Base-by-base conservation (phyloP, 2,329 filamentous ascomycete genomes). In the Plenodomus lindquistii region DNA sequence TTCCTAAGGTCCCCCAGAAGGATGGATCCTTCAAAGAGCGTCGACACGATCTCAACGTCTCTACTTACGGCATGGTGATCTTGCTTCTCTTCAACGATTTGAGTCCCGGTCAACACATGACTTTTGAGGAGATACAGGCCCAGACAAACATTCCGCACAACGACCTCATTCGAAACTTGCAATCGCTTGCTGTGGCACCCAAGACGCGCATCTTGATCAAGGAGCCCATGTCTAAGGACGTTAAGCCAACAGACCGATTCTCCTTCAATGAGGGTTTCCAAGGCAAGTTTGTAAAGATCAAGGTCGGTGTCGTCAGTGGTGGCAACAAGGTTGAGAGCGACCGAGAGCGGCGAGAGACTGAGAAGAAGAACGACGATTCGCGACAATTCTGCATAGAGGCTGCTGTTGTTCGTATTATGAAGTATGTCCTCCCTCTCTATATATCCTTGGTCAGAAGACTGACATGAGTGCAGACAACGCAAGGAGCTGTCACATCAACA, bases 51-150 rank as follows among this genome's bases (percentile, higher is more conserved):
- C 78, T 99, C 46, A 96, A 91, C 52, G 91, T 96, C 17, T 88
- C 91, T 1, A 97, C 94, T 0, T 94, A 94, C 69, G 91, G 86
- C 62, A 96, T 97, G 89, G 77, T 97, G 17, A 85, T 97, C 19
- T 74, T 99, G 17, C 72, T 96, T 37, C 82, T 97, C 0, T 99
- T 97, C 80, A 97, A 97, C 64, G 85, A 93, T 31, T 65, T 95
- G 0, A 71, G 76, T 2, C 60, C 74, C 0, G 77, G 75, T 22
- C 70, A 79, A 44, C 76, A 71, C 17, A 66, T 86, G 7, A 83
- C 78, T 0, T 85, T 81, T 48, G 88, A 94, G 46, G 89, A 96
- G 54, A 94, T 97, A 21, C 88, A 94, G 67, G 85, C 84, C 5
- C 81, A 81, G 59, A 96, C 92, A 1, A 89, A 87, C 57, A 95